Base-by-base conservation (phyloP, 2,329 filamentous ascomycete genomes). In the Penicillium thymicola region DNA sequence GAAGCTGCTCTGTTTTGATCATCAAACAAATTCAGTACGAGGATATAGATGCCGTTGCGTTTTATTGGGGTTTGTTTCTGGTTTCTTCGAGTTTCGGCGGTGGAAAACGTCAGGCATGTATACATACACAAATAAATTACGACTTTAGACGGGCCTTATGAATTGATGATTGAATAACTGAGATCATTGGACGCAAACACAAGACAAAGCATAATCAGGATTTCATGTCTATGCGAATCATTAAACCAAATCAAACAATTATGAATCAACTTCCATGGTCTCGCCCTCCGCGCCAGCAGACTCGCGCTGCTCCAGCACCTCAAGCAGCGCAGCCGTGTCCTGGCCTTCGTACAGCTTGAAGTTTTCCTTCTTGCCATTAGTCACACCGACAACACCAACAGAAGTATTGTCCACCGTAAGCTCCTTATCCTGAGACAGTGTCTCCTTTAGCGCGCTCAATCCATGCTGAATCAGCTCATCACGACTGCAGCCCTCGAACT, bases 341-440 rank as follows among this genome's bases (percentile, higher is more conserved):
- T 91, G 86, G 14, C 92, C 92, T 73, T 99, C 94, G 70, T 89
- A 94, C 64, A 96, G 81, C 81, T 89, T 90, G 79, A 97, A 97
- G 62, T 85, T 84, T 81, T 97, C 90, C 32, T 89, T 64, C 65
- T 77, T 79, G 46, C 69, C 77, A 75, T 82, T 83, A 47, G 83
- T 78, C 47, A 85, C 66, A 10, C 92, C 92, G 23, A 92, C 89
- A 59, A 97, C 82, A 37, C 90, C 92, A 52, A 99, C 85, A 66
- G 91, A 96, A 53, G 92, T 96, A 79, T 99, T 99, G 75, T 97
- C 94, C 40, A 97, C 85, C 54, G 93, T 97, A 74, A 99, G 80
- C 82, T 97, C 92, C 81, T 95, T 96, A 78, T 99, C 94, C 83
- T 97, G 93, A 56, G 90, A 89, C 74, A 99, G 80, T 67, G 89